Base-by-base conservation (phyloP, 179 eudicot species). In the Actinidia arguta region DNA sequence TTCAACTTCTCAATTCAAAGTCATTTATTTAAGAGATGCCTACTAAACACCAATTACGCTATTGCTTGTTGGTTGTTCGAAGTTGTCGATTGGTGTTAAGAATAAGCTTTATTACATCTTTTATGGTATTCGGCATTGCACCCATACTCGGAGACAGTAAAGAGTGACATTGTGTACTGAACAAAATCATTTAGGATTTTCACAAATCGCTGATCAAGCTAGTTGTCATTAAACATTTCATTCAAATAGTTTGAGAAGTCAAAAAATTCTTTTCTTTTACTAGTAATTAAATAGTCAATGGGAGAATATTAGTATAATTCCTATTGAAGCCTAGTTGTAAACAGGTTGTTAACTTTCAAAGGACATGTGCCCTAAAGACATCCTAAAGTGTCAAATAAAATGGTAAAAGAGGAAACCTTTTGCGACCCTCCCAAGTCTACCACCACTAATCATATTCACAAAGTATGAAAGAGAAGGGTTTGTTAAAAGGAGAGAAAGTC, bases 401-500 rank as follows among this genome's bases (percentile, higher is more conserved):
- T 46, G 36, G 39, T 39, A 44, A 14, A 72, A 52, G 24, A 71
- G 72, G 78, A 73, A 42, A 63, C 63, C 58, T 62, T 83, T 79
- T 83, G 11, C 52, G 78, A 44, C 44, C 58, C 50, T 51, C 50
- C 62, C 75, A 18, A 78, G 78, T 69, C 58, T 72, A 71, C 73
- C 73, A 18, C 63, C 39, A 31, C 24, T 66, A 42, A 80, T 74
- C 80, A 56, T 75, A n/a, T n/a, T 80, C 39, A 51, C 44, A 54
- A 74, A 63, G 58, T 80, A 66, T 62, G 61, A 64, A 52, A 72
- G 25, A 70, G 50, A 36, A 72, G 73, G 20, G 42, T 4, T 64
- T 51, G 63, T 63, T 20, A 78, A 78, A 78, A 78, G 82, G 62
- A 72, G 69, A 78, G 56, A 82, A 71, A 70, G 51, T 14, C 6